Base-by-base conservation (phyloP, 202 grass and related monocot species). In the Digitaria exilis region DNA sequence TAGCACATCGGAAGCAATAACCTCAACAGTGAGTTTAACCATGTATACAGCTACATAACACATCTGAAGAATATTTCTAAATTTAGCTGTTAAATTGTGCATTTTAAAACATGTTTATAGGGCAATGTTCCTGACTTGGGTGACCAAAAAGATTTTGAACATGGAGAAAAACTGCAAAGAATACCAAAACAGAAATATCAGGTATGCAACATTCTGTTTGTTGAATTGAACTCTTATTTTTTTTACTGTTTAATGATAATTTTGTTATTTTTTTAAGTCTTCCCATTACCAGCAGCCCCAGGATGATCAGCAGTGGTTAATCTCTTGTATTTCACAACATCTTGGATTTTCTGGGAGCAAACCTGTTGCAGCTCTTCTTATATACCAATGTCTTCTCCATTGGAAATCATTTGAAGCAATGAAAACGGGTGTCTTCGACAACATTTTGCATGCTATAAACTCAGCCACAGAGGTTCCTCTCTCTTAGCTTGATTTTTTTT, bases 331-430 rank as follows among this genome's bases (percentile, higher is more conserved):
- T 87, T 83, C 90, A 43, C 80, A 89, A 59, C 34, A 94, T 87
- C 88, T 94, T 61, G 94, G 94, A 73, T 97, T 97, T 88, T 86
- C 82, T 78, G 78, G 90, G 54, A 86, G 86, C 28, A 80, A 87
- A 56, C 94, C 94, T 80, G 85, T 94, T 86, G 88, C 90, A 80
- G 90, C 94, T 77, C 85, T 92, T 84, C 86, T 97, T 85, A 97
- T 97, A 83, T 94, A 97, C 58, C 91, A 87, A 88, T 92, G 86
- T 79, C 86, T 97, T 69, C 65, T 94, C 78, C 83, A 86, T 60
- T 97, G 94, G 94, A 97, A 89, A 94, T 97, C 94, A 56, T 97
- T 97, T 92, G 94, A 97, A 94, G 88, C 87, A 74, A 93, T 94
- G 84, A 97, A 89, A 70, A 97, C 91, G 0, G 42, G 78, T 57